phyloP scores from a whole-genome alignment of 2,329 filamentous ascomycete genomes.

The Paramyrothecium sp. region DNA sequence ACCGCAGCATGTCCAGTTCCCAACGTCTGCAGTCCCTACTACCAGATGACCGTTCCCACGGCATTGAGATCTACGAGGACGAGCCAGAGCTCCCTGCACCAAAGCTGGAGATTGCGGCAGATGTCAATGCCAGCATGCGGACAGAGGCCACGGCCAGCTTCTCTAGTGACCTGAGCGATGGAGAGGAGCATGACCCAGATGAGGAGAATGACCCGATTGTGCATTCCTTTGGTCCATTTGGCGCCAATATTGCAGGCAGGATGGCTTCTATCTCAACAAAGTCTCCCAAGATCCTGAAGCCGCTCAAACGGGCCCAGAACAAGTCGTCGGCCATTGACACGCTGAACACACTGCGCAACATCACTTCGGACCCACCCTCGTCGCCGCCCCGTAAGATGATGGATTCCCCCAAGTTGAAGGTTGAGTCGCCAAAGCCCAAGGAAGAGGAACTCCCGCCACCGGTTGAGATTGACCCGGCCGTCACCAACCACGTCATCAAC shows the following conservation, averaged over 20 bases:
- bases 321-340: constrained; percentile 9
- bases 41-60: constrained; percentile 34
- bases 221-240: constrained; percentile 89
- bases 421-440: constrained; percentile 15
- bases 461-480: constrained; percentile 35
- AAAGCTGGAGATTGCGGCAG: constrained; percentile 16
- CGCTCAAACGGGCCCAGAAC: constrained; percentile 18
- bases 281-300: constrained; percentile 53
- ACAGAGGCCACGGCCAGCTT: constrained; percentile 53
- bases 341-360: constrained; percentile 1
- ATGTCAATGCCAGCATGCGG: constrained; percentile 43
- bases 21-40: constrained; percentile 44
- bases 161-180: constrained; percentile 54
- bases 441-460: background rate
- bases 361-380: constrained; percentile 21
- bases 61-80: constrained; percentile 74
- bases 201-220: constrained; percentile 95
- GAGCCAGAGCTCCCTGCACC: constrained; percentile 44
- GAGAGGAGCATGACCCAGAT: constrained; percentile 75
- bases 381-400: constrained; percentile 13
- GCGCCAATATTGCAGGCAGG: constrained; percentile 78
- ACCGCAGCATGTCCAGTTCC: constrained; percentile 34
- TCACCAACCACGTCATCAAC: constrained; percentile 88
- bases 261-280: constrained; percentile 74
- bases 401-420: constrained; percentile 20